Evolutionary conservation across 805 yeast genomes (phyloP), one percentile per base, ranked within the genome.

Genomic region (Spathaspora passalidarum): DNA sequence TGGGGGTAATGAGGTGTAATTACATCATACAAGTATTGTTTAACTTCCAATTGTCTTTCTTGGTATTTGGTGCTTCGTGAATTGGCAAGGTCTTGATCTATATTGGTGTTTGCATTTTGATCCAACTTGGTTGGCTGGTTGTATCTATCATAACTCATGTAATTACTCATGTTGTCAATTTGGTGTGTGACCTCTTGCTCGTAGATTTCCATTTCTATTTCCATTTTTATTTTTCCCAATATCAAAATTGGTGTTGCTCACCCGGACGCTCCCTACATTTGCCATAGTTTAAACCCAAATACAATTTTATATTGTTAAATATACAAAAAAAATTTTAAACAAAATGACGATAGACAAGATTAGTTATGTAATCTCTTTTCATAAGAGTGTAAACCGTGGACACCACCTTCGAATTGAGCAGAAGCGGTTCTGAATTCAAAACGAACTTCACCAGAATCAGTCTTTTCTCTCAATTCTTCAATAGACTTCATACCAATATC

Each of bases 321-420:
- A 7, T 6, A 36, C 22, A 5, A 38, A n/a, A 22, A 38, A 9
- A 10, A 6, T n/a, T 11, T 17, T 39, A 16, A 23, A 38, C 22
- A 20, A 38, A n/a, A 38, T 22, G 29, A 21, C 32, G 20, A 38
- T 9, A 18, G 14, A 37, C 10, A 38, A 20, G n/a, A 20, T 62
- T 80, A 89, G 66, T 88, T 89, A 80, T 90, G 96, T 66, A 94
- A 78, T 74, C 96, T 89, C 82, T 94, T 94, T 76, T 94, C 99
- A 68, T 88, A 94, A 49, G 97, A 91, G 79, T 89, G 89, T 72
- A 94, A 81, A 65, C 96, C 91, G 73, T 89, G 87, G 52, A 94
- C 92, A 72, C 98, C 98, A 78, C 99, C 99, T 77, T 94, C 99
- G 56, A 90, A 79, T 80, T 94, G 99, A 54, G 99, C 97, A 63